A percentile compares a stretch with the other conserved stretches of the same genome.
Evolutionary conservation across 352 stramenopile genomes (phyloP).

Genomic region (Elongisporangium anandrum): DNA sequence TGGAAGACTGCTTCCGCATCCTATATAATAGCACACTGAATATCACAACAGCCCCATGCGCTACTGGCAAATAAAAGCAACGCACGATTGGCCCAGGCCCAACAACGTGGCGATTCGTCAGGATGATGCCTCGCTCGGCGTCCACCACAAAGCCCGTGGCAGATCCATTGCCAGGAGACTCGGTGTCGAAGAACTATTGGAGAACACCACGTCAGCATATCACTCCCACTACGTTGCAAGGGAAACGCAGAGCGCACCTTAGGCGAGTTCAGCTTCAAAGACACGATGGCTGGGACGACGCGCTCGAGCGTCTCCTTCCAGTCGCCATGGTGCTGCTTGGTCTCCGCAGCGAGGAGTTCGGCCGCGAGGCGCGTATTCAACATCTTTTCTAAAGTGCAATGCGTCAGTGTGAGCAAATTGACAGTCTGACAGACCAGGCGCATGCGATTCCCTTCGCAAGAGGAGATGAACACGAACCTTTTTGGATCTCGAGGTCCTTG

Average conservation of each 20-base stretch:
- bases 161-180: constrained; percentile 81
- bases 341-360: constrained; percentile 62
- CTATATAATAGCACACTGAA: constrained; percentile 18
- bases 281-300: constrained; percentile 83
- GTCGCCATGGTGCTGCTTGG: constrained; percentile 58
- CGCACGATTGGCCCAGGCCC: constrained; percentile 79
- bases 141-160: constrained; percentile 93
- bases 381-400: constrained; percentile 68
- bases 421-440: neutral
- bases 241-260: constrained; percentile 34
- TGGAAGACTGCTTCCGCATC: constrained; percentile 90
- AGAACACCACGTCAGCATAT: constrained; percentile 5
- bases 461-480: constrained; percentile 13
- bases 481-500: constrained; percentile 59
- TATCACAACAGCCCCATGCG: neutral
- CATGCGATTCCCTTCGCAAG: neutral
- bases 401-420: neutral
- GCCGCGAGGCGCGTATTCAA: constrained; percentile 61
- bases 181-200: constrained; percentile 86
- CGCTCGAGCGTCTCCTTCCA: constrained; percentile 85
- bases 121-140: constrained; percentile 86
- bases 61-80: neutral
- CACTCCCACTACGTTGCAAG: neutral
- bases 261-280: constrained; percentile 85
- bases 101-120: constrained; percentile 93